Percentiles rank a stretch among this genome's conserved stretches.
phyloP scores from a whole-genome alignment of 768 basidiomycete species.

The Suillus clintonianus region DNA sequence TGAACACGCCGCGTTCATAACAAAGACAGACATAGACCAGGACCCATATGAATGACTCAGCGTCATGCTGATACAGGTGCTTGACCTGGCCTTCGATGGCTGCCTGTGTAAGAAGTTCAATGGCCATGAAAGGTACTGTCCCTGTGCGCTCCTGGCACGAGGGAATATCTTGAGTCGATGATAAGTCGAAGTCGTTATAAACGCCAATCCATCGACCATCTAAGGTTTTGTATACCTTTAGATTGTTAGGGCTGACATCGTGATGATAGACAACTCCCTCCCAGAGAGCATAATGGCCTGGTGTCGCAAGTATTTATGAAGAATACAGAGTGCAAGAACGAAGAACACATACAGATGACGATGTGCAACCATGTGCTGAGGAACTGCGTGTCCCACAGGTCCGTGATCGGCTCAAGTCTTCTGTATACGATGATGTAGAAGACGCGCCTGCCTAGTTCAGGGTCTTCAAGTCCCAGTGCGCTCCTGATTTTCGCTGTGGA shows the following conservation, averaged over 20 bases:
- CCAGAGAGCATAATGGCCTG: constrained; percentile 9
- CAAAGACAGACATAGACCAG: neutral
- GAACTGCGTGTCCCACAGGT: neutral
- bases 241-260: neutral
- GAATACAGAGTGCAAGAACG: too few species aligned
- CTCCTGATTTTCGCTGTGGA: neutral
- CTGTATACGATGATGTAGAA: neutral
- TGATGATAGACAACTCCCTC: neutral
- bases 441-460: too few species aligned
- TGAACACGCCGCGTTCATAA: neutral
- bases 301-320: neutral
- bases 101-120: neutral
- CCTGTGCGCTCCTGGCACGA: constrained; percentile 7
- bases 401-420: neutral
- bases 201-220: neutral
- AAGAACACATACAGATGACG: neutral
- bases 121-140: constrained; percentile 16
- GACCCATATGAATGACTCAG: constrained; percentile 3
- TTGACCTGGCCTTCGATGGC: neutral
- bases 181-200: constrained; percentile 5
- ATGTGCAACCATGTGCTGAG: constrained; percentile 5
- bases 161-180: neutral
- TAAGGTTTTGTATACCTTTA: neutral
- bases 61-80: neutral
- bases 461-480: neutral